phyloP scores from a whole-genome alignment of 129 eudicot species.

The Tagetes patula region DNA sequence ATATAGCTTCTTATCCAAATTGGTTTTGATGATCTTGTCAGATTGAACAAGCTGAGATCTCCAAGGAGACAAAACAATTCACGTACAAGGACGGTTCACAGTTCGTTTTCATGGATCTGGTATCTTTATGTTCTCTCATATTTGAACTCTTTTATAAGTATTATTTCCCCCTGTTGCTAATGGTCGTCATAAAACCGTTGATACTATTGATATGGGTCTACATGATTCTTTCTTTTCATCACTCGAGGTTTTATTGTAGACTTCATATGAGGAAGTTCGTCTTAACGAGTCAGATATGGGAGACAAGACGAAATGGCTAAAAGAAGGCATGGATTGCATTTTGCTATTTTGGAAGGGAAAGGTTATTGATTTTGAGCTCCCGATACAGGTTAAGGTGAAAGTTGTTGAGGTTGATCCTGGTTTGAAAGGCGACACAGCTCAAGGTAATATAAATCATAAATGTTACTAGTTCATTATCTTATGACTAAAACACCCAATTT shows the following conservation, averaged over 20 bases:
- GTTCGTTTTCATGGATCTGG: slow-evolving; percentile 96
- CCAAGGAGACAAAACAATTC: slow-evolving; percentile 83
- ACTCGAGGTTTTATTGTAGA: slow-evolving; percentile 38
- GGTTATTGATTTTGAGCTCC: slow-evolving; percentile 90
- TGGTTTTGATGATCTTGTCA: slow-evolving; percentile 18
- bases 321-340: slow-evolving; percentile 99
- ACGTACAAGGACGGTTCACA: slow-evolving; percentile 90
- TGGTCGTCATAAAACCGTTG: background rate
- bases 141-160: background rate
- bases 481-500: background rate
- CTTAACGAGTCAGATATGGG: slow-evolving; percentile 82
- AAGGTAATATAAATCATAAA: slow-evolving; percentile 48
- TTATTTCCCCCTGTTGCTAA: too few species aligned
- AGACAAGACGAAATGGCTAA: slow-evolving; percentile 79
- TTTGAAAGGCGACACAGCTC: slow-evolving; percentile 78
- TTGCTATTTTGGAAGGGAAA: slow-evolving; percentile 88
- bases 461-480: background rate
- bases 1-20: background rate
- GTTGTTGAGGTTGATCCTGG: slow-evolving; percentile 85
- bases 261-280: slow-evolving; percentile 78
- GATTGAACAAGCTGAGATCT: slow-evolving; percentile 76
- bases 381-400: slow-evolving; percentile 68
- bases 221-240: background rate
- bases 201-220: background rate
- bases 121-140: slow-evolving; percentile 16